These are phyloP conservation scores for Colletotrichum graminicola DNA, from an alignment of 2,329 filamentous ascomycete species.

Conservation along the genomic window DNA sequence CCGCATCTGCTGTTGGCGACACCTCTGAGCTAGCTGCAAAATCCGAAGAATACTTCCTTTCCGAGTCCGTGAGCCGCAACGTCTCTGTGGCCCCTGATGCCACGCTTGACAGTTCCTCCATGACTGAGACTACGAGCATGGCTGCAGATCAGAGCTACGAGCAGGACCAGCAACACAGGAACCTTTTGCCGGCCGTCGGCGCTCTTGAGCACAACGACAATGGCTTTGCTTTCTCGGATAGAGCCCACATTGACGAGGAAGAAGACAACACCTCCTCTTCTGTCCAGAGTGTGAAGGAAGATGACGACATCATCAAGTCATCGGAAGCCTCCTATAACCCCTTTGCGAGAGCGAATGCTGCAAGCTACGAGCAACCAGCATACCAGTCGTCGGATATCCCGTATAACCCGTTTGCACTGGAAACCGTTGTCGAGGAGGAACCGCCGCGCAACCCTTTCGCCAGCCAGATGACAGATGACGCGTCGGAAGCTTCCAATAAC, in stretches of 20 bases:
- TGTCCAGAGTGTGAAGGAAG: conserved; percentile 28
- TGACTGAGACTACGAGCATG: conserved; percentile 21
- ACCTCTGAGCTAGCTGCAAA: neutral
- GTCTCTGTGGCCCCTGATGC: conserved; percentile 19
- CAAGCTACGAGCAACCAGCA: neutral
- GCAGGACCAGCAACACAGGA: neutral
- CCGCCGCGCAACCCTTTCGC: conserved; percentile 10
- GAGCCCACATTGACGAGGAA: conserved; percentile 20
- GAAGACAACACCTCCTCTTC: conserved; percentile 13
- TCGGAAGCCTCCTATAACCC: conserved; percentile 19
- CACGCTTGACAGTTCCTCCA: conserved; percentile 14
- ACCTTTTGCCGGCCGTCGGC: neutral
- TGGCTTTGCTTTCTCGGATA: neutral
- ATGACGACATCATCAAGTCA: conserved; percentile 11
- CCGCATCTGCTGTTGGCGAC: conserved; percentile 2
- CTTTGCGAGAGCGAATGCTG: conserved; percentile 11
- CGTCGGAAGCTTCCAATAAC: conserved; percentile 3
- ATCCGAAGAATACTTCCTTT: neutral
- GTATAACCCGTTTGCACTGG: conserved; percentile 28
- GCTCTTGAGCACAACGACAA: neutral
- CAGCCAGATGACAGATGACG: neutral
- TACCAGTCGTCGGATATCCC: conserved; percentile 14
- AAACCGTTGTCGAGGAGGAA: neutral
- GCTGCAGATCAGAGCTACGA: conserved; percentile 8
- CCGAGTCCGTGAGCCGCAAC: conserved; percentile 12